Evolutionary conservation across 164 flowering plant species (phyloP).

Genomic region (Saururus chinensis): DNA sequence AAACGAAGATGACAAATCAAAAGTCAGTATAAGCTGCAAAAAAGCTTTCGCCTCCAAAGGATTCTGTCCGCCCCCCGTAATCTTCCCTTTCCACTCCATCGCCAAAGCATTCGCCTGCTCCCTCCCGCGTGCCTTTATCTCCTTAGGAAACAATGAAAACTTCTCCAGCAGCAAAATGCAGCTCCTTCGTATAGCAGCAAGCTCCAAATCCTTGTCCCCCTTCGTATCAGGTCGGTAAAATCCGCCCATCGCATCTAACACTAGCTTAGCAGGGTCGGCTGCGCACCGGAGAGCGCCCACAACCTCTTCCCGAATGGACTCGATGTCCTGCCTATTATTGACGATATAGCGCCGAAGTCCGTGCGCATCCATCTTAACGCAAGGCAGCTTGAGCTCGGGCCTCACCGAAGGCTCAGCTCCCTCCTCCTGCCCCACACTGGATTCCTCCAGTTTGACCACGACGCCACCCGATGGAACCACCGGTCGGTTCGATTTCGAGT

Average conservation of each 20-base stretch:
- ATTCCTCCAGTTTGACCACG: neutral
- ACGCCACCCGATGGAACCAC: too few species aligned
- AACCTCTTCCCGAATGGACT: conserved; percentile 25
- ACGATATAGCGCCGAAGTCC: conserved; percentile 34
- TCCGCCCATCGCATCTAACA: conserved; percentile 50
- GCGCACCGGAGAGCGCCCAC: conserved; percentile 28
- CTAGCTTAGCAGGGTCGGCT: conserved; percentile 39
- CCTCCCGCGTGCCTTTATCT: conserved; percentile 17
- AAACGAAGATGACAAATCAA: conserved; percentile 28
- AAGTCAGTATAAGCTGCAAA: conserved; percentile 44
- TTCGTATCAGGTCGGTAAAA: conserved; percentile 5
- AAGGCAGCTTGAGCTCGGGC: conserved; percentile 31
- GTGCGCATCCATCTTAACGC: conserved; percentile 44
- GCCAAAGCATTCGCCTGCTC: conserved; percentile 42
- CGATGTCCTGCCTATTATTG: conserved; percentile 20
- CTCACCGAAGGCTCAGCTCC: conserved; percentile 2
- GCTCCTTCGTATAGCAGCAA: conserved; percentile 17
- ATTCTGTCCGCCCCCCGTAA: conserved; percentile 15
- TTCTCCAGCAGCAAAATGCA: conserved; percentile 44
- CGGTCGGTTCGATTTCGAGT: neutral
- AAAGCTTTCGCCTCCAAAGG: conserved; percentile 32
- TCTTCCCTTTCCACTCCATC: conserved; percentile 41
- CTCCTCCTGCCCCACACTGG: neutral
- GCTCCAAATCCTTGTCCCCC: conserved; percentile 14
- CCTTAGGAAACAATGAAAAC: conserved; percentile 15